Conservation (phyloP, 257 asterid species). For the Gentiana macrophylla region DNA sequence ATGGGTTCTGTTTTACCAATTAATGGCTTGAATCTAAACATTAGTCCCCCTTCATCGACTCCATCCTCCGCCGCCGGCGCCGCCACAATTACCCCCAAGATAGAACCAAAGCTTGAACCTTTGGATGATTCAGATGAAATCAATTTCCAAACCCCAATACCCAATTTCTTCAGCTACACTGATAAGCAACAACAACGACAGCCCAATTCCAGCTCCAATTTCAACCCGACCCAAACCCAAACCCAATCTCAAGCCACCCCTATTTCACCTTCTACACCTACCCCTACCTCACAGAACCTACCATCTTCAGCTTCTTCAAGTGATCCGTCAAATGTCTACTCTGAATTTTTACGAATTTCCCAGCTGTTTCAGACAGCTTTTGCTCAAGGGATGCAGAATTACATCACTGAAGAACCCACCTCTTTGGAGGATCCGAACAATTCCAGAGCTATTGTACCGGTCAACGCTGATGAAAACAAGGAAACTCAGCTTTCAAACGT, state of each 20-base stretch:
- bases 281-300: constrained; percentile 8
- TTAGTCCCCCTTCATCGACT: neutral
- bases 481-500: constrained; percentile 27
- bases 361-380: constrained; percentile 39
- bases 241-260: constrained; percentile 6
- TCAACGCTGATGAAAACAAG: constrained; percentile 5
- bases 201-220: constrained; percentile 6
- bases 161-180: constrained; percentile 1
- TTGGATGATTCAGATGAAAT: constrained; percentile 7
- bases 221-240: neutral
- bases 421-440: constrained; percentile 20
- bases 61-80: constrained; percentile 5
- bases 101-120: constrained; percentile 45
- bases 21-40: no score
- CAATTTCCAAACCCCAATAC: constrained; percentile 7
- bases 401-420: constrained; percentile 7
- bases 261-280: constrained; percentile 7
- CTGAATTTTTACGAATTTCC: constrained; percentile 45
- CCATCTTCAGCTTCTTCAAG: constrained; percentile 2
- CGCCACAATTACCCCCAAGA: constrained; percentile 22
- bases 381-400: constrained; percentile 7
- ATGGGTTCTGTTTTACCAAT: no score
- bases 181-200: neutral
- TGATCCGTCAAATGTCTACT: constrained; percentile 21
- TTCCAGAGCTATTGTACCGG: constrained; percentile 41